Base-by-base conservation (phyloP, 208 protist species). In the Leishmania mexicana region DNA sequence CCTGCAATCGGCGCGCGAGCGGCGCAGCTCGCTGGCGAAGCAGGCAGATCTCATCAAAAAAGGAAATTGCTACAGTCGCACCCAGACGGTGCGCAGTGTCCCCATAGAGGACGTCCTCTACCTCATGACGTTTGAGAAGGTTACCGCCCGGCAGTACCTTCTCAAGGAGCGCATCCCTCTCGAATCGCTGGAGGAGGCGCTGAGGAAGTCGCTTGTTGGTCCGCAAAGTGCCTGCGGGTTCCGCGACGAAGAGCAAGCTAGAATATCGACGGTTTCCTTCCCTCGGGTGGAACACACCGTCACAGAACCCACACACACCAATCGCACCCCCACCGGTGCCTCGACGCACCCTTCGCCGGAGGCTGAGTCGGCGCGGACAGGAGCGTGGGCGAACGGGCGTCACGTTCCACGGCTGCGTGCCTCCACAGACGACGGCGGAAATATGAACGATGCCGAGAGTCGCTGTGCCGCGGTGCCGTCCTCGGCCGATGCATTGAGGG, bases 21-120 rank as follows among this genome's bases (percentile, higher is more conserved):
- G 86, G 11, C 84, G 84, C 17, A 47, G 74, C 60, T 78, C 80
- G 45, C 60, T 90, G 40, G 81, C 78, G 62, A 76, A 87, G 64
- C 83, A 90, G 81, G 71, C 78, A 68, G 76, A 75, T 21, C 76
- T 90, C 11, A 85, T 85, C 73, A 79, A 79, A 53, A 79, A 21
- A 21, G 82, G 82, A 3, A 80, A 76, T 75, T 85, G 82, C 60
- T 85, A 85, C 65, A 67, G 60, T 21, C 82, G 82, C 40, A 82
- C 82, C 21, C 71, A 81, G 21, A 79, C 78, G 15, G 78, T 85
- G 3, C 82, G 53, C 45, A 82, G 82, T 64, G 70, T 92, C 35
- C 84, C 77, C 10, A 60, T 76, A 2, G 82, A 84, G 17, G 45
- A 76, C 40, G 78, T 92, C 8, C 80, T 92, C 42, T 75, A 57